Evolutionary conservation across 2,329 filamentous ascomycete genomes (phyloP).

Genomic region (Dryadomyces quercus-mongolicae): DNA sequence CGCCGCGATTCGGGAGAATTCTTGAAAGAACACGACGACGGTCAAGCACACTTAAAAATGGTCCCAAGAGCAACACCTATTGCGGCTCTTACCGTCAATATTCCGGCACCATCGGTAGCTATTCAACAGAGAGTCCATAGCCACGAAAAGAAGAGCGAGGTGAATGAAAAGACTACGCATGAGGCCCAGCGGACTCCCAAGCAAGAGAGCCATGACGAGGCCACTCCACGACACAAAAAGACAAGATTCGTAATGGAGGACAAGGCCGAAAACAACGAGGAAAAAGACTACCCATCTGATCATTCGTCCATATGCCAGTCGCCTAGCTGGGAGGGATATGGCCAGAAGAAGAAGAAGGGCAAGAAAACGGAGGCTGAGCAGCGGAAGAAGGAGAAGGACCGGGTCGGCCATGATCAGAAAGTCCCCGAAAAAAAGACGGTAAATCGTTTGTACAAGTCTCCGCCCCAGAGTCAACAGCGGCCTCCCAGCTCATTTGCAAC

Average conservation of each 20-base stretch:
- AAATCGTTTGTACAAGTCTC: slow-evolving; percentile 25
- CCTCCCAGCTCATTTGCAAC: slow-evolving; percentile 3
- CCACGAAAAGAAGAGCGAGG: too few relatives aligned
- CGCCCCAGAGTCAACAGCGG: slow-evolving; percentile 12
- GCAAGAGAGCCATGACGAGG: too few relatives aligned
- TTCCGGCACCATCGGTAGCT: neutral
- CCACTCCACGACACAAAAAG: too few relatives aligned
- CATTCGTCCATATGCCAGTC: slow-evolving; percentile 46
- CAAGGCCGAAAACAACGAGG: slow-evolving; percentile 11
- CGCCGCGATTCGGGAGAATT: slow-evolving; percentile 13
- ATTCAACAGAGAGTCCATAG: too few relatives aligned
- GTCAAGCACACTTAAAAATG: neutral
- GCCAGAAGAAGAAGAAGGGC: slow-evolving; percentile 39
- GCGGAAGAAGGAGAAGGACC: slow-evolving; percentile 29
- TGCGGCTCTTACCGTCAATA: slow-evolving; percentile 6
- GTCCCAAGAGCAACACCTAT: neutral
- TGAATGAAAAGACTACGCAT: too few relatives aligned
- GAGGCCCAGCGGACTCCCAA: too few relatives aligned
- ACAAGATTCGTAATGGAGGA: slow-evolving; percentile 5
- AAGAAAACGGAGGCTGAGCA: slow-evolving; percentile 35
- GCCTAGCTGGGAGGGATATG: slow-evolving; percentile 48
- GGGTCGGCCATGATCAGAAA: slow-evolving; percentile 24
- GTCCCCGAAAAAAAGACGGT: slow-evolving; percentile 22
- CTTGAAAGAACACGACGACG: slow-evolving; percentile 14
- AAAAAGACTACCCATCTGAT: slow-evolving; percentile 23